Evolutionary conservation across 768 basidiomycete species (phyloP), one percentile per base, ranked within the genome.

Genomic region (Lactarius psammicola): DNA sequence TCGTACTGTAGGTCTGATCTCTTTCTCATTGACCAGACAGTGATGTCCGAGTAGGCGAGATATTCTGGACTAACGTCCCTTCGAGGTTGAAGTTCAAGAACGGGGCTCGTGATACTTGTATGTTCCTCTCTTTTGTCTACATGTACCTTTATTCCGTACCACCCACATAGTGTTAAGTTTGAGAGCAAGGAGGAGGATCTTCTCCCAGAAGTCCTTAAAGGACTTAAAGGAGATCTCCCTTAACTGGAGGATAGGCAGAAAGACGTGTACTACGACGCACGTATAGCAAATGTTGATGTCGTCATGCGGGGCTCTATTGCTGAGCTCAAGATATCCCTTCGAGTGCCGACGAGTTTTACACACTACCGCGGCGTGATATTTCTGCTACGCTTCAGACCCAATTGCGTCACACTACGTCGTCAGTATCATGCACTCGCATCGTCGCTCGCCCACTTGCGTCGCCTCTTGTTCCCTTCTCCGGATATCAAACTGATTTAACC

Each of bases 361-460:
- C 74, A 71, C 7, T 76, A 74, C 71, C 67, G 70, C 2, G 76
- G 76, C 4, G 76, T 79, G 44, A 74, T 60, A 0, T 87, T 81
- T 72, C 77, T 80, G 30, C 79, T 87, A 26, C 80, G 82, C 0
- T 88, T 88, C 75, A 66, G 68, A 30, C 72, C 88, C 9, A 87
- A 83, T 69, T 80, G 86, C 0, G 78, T 81, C 66, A 81, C 85
- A 1, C 63, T 86, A 9, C 80, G 82, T 23, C 77, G 87, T 0
- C 85, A 87, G 72, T 86, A 88, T 70, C 81, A 84, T 63, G 87
- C 85, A 0, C 71, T 88, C 59, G 78, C 81, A 46, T 76, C 78
- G 0, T 75, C 75, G 0, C 83, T 81, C 68, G 8, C 33, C 3
- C 73, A 76, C 0, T 78, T 80, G 51, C 76, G 80, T 10, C 78